Percentiles rank a stretch among this genome's conserved stretches.
Conservation (phyloP, 208 protist genomes). For the Phytomonas serpens region DNA sequence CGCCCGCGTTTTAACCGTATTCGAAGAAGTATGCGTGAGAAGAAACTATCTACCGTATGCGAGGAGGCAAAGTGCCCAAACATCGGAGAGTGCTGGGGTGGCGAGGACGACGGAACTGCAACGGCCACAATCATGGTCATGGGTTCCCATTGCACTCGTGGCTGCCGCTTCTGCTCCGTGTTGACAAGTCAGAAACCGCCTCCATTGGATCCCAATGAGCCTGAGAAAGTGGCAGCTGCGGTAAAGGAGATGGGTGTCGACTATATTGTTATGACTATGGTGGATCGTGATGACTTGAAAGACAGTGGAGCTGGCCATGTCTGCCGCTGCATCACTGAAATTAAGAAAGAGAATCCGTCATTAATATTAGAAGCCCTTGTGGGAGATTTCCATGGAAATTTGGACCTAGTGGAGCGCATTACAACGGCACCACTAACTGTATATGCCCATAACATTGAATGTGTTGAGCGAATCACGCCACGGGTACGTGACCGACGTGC, state of each 20-base stretch:
- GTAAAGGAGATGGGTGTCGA: constrained; percentile 95
- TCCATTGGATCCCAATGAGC: constrained; percentile 93
- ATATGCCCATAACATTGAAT: constrained; percentile 99
- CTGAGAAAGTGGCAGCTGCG: constrained; percentile 89
- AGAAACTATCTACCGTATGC: constrained; percentile 87
- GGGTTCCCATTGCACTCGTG: constrained; percentile 97
- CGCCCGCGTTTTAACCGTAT: constrained; percentile 79
- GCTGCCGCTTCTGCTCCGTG: constrained; percentile 97
- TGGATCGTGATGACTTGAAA: constrained; percentile 94
- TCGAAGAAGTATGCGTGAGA: constrained; percentile 67
- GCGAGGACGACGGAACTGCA: constrained; percentile 66
- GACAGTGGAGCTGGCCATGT: constrained; percentile 94
- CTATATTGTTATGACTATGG: constrained; percentile 98
- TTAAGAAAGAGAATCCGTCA: constrained; percentile 77
- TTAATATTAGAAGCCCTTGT: constrained; percentile 95
- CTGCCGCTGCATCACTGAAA: constrained; percentile 70
- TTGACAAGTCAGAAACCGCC: constrained; percentile 92
- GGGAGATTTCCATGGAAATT: constrained; percentile 94
- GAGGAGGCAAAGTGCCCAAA: constrained; percentile 97
- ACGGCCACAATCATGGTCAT: constrained; percentile 98
- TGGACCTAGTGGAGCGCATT: constrained; percentile 76
- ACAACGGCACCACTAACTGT: constrained; percentile 93
- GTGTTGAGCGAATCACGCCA: constrained; percentile 89
- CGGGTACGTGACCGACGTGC: constrained; percentile 94
- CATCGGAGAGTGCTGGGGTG: constrained; percentile 98